Base-by-base conservation (phyloP, 768 basidiomycete genomes). In the Phlebiopsis flavidoalba region DNA sequence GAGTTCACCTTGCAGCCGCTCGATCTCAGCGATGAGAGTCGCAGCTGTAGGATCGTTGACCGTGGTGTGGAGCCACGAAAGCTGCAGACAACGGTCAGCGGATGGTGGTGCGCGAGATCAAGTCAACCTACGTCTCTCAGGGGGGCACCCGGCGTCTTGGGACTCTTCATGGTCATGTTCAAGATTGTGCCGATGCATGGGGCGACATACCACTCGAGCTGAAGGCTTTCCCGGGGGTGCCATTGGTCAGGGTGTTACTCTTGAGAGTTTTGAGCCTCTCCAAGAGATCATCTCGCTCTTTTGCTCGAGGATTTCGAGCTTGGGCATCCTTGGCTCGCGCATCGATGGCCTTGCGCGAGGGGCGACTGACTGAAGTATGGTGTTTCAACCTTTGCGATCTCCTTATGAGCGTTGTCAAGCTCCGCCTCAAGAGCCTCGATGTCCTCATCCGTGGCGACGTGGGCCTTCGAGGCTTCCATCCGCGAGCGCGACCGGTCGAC, bases 81-180 rank as follows among this genome's bases (percentile, higher is more conserved):
- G 77, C 88, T 91, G 3, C n/a, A 31, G 36, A 8, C 12, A 35
- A 52, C 12, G 45, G 19, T 69, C 33, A 73, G 61, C 15, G 35
- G 24, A 26, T 43, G n/a, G 26, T 15, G 4, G 46, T 7, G 17
- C 3, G 50, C 24, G 37, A 58, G 53, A 8, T 57, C 35, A 47
- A 31, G 31, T 46, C 46, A 10, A 74, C 86, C 66, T 71, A 93
- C 92, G 63, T 93, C 91, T 77, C 78, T 78, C 50, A 93, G 72
- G 5, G 92, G 89, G 2, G 79, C 88, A 40, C 91, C 91, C 48
- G 91, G 91, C 0, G 92, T 93, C 71, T 80, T 85, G 21, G 92
- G 90, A 45, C 81, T 80, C 65, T 80, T 80, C 60, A 90, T 71
- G 15, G 85, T 85, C 83, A 89, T 80, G 45, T 83, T 80, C 51